Percentiles rank a stretch among this genome's conserved stretches.
phyloP scores from a whole-genome alignment of 2,329 filamentous ascomycete species.

The Leptographium wingfieldii region DNA sequence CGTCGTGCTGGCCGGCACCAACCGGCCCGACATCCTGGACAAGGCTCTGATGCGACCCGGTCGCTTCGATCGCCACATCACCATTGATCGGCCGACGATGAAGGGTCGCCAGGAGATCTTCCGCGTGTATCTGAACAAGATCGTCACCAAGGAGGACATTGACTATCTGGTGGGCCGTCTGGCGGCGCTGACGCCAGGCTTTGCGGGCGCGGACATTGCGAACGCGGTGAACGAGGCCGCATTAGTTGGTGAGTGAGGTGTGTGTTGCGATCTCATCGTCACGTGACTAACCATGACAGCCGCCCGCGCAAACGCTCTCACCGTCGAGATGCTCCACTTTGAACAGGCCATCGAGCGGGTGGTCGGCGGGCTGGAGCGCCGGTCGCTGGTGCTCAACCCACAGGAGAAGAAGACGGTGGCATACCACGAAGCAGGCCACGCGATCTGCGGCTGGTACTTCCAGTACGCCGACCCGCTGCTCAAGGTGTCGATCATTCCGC shows the following conservation, averaged over 20 bases:
- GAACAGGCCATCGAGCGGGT: slow-evolving; percentile 97
- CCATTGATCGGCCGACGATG: slow-evolving; percentile 92
- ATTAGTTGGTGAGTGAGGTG: slow-evolving; percentile 61
- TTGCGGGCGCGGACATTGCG: slow-evolving; percentile 94
- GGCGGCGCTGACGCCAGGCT: slow-evolving; percentile 85
- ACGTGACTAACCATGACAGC: slow-evolving; percentile 43
- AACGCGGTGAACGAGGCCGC: slow-evolving; percentile 98
- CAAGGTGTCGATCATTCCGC: slow-evolving; percentile 97
- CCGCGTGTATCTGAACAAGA: slow-evolving; percentile 84
- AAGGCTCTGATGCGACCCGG: slow-evolving; percentile 93
- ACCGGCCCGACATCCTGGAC: slow-evolving; percentile 87
- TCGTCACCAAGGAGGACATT: slow-evolving; percentile 81
- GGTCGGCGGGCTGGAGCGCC: slow-evolving; percentile 92
- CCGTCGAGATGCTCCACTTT: slow-evolving; percentile 81
- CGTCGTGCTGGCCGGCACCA: slow-evolving; percentile 92
- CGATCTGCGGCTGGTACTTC: slow-evolving; percentile 97
- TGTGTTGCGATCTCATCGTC: background rate
- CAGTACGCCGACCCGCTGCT: slow-evolving; percentile 91
- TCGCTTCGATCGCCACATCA: slow-evolving; percentile 92
- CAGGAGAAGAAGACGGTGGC: slow-evolving; percentile 65
- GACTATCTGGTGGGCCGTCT: slow-evolving; percentile 81
- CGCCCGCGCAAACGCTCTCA: slow-evolving; percentile 67
- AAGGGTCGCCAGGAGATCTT: slow-evolving; percentile 94
- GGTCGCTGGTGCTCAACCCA: slow-evolving; percentile 83
- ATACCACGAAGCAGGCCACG: slow-evolving; percentile 73